These are phyloP conservation scores for Neoboletus brunneissimus DNA, from an alignment of 768 basidiomycete genomes.

Conservation along the genomic window DNA sequence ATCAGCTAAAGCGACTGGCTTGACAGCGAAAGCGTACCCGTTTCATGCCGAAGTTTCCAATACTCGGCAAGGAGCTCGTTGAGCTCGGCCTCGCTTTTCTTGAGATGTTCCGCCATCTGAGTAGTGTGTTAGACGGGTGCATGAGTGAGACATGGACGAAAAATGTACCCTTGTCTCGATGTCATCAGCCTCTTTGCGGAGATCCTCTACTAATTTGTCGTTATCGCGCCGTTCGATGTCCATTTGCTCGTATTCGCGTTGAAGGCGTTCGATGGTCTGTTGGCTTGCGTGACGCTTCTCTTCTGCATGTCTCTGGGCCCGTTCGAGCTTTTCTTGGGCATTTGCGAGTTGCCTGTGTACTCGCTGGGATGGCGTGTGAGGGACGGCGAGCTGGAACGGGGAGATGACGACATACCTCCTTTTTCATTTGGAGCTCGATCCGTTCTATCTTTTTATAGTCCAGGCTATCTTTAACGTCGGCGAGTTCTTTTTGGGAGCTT, in stretches of 20 bases:
- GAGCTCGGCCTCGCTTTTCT: constrained; percentile 72
- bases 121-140: not conserved
- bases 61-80: constrained; percentile 81
- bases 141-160: not conserved
- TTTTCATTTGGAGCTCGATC: constrained; percentile 62
- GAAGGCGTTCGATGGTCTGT: constrained; percentile 69
- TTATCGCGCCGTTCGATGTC: constrained; percentile 71
- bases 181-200: constrained; percentile 65
- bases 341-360: constrained; percentile 77
- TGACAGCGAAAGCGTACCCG: constrained; percentile 44
- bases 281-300: constrained; percentile 76
- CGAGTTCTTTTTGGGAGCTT: constrained; percentile 61
- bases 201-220: constrained; percentile 75
- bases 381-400: not conserved
- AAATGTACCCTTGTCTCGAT: constrained; percentile 58
- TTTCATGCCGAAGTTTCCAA: constrained; percentile 74
- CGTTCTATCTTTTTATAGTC: constrained; percentile 74
- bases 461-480: constrained; percentile 63
- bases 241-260: constrained; percentile 80
- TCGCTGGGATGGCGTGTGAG: constrained; percentile 46
- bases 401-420: constrained; percentile 49
- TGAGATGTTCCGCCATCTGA: constrained; percentile 76
- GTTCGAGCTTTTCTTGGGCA: constrained; percentile 78
- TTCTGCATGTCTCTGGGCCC: constrained; percentile 74
- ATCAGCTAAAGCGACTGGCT: not conserved